Base-by-base conservation (phyloP, 2,329 filamentous ascomycete genomes). In the Cladosporium sp. region DNA sequence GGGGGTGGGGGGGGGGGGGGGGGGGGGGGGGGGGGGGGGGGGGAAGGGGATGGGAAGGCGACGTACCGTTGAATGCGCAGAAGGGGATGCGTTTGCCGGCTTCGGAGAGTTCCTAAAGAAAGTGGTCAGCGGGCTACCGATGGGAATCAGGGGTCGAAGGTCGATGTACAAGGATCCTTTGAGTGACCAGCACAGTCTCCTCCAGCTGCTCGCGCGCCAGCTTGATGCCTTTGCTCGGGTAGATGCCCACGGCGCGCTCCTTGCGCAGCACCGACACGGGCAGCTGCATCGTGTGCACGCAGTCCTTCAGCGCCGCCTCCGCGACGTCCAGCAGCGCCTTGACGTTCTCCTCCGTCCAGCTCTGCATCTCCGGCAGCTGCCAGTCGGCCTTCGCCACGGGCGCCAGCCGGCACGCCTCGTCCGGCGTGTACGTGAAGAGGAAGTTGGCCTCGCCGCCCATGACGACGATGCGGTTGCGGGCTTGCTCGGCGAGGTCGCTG, bases 381-480 rank as follows among this genome's bases (percentile, higher is more conserved):
- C 89, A 93, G 44, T 80, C 75, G 19, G 76, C 70, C 14, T 82
- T 77, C 0, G 83, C 68, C 62, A 85, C 85, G 43, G 85, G 80
- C 0, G 78, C 72, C 10, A 97, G 79, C 14, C 87, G 80, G 68
- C 86, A 76, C 1, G 83, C 81, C 0, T 83, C 82, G 9, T 74
- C 70, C 0, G 78, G 73, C 55, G 83, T 80, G 71, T 87, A 95
- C 48, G 83, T 83, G 72, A 97, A 96, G 49, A 97, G 83, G 69
- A 95, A 98, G 73, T 95, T 97, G 55, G 88, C 89, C 71, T 98
- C 93, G 52, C 93, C 93, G 58, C 93, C 93, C 81, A 98, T 89
- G 60, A 98, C 86, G 56, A 97, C 79, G 5, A 98, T 78, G 61
- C 86, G 89, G 61, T 86, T 79, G 64, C 89, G 89, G 63, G 89